phyloP scores from a whole-genome alignment of 305 asterid species.

The Withania somnifera region DNA sequence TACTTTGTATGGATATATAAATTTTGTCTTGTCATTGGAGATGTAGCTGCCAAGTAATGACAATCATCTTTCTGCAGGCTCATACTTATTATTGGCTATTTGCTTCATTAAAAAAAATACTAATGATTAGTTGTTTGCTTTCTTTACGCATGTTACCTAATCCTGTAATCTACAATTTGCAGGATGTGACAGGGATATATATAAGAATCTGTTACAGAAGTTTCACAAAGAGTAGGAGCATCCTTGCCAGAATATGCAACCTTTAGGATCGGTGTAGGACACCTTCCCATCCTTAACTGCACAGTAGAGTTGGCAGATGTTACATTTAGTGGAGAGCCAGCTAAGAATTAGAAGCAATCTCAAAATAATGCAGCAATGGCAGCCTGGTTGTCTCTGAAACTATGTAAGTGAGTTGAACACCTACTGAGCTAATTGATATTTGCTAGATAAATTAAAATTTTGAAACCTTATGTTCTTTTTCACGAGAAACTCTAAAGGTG shows the following conservation, averaged over 20 bases:
- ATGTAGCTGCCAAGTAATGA: background rate
- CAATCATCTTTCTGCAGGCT: background rate
- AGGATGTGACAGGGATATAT: conserved; percentile 96
- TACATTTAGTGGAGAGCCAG: conserved; percentile 75
- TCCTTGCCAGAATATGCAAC: conserved; percentile 68
- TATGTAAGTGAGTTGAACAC: conserved; percentile 32
- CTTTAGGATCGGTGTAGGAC: conserved; percentile 68
- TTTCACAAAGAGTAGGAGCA: conserved; percentile 80
- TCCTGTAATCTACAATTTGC: background rate
- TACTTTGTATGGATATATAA: background rate
- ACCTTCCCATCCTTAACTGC: conserved; percentile 66
- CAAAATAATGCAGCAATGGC: conserved; percentile 90
- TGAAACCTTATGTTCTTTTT: background rate
- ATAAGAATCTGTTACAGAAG: conserved; percentile 85
- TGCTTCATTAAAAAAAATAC: background rate
- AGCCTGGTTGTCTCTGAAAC: conserved; percentile 77
- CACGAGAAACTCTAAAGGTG: background rate
- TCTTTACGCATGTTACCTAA: background rate
- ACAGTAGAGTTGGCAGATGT: conserved; percentile 76
- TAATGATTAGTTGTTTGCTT: background rate
- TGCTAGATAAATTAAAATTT: background rate
- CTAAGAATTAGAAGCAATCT: conserved; percentile 87
- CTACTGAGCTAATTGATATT: background rate
- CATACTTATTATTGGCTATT: background rate
- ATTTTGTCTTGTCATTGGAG: background rate